Conservation (phyloP, 768 basidiomycete species). For the Rhodosporidiobolus odoratus region DNA sequence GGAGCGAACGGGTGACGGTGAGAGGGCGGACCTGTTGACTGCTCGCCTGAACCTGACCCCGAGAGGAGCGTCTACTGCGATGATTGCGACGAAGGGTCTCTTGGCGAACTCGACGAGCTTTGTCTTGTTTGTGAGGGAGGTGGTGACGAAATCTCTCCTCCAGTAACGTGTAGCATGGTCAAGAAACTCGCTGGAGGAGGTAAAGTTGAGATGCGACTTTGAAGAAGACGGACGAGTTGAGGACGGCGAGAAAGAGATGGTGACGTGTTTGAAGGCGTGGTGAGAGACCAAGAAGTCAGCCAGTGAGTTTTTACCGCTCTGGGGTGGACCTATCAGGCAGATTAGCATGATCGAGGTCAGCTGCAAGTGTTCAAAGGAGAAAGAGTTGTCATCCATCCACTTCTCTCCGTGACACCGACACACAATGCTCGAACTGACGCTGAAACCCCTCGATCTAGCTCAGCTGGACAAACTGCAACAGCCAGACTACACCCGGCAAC, state of each 20-base stretch:
- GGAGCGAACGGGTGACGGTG: neutral
- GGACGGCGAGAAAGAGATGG: slow-evolving; percentile 28
- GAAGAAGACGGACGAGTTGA: neutral
- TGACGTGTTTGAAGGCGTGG: slow-evolving; percentile 45
- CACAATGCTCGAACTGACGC: too few species aligned
- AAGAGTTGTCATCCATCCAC: too few species aligned
- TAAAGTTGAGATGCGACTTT: slow-evolving; percentile 47
- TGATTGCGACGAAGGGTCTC: slow-evolving; percentile 82
- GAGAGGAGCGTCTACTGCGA: slow-evolving; percentile 77
- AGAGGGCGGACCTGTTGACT: slow-evolving; percentile 47
- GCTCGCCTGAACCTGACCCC: slow-evolving; percentile 60
- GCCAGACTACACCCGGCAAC: neutral
- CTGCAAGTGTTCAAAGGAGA: neutral
- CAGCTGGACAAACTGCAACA: neutral
- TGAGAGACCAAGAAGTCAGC: slow-evolving; percentile 44
- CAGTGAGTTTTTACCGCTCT: slow-evolving; percentile 48
- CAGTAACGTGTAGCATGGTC: slow-evolving; percentile 74
- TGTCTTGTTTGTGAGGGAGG: slow-evolving; percentile 58
- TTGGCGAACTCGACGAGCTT: slow-evolving; percentile 67
- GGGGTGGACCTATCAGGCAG: slow-evolving; percentile 48
- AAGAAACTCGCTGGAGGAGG: slow-evolving; percentile 57
- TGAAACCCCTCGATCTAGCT: neutral
- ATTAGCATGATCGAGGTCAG: too few species aligned
- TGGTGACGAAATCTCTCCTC: slow-evolving; percentile 72
- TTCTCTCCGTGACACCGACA: too few species aligned